Base-by-base conservation (phyloP, 495 filamentous ascomycete genomes). In the Hypoxylon intermedium region DNA sequence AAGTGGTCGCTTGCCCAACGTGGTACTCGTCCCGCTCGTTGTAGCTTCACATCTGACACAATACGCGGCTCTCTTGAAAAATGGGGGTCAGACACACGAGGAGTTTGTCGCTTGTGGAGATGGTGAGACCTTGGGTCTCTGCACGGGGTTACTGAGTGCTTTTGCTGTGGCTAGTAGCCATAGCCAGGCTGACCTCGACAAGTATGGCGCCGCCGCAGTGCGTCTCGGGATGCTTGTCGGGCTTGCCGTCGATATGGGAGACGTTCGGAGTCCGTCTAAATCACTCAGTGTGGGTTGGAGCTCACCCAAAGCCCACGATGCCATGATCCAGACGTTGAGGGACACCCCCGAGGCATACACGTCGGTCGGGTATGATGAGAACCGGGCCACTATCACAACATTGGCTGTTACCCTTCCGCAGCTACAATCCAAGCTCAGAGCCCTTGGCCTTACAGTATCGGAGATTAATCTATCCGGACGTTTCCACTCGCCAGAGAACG, bases 131-230 rank as follows among this genome's bases (percentile, higher is more conserved):
- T 13, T 79, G 1, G 79, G 79, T 9, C 74, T 81, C 34, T 83
- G 78, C 47, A 74, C 72, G 18, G 79, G 78, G 0, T 50, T 81
- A n/a, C 53, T 81, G 16, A 67, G 59, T 43, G 76, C 78, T 3
- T 57, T 73, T 9, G 76, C 74, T 15, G 73, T 78, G 2, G 61
- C 75, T 18, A 56, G 68, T 36, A 58, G 73, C 2, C 38, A 28
- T 1, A 64, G 50, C 31, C 24, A 16, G 7, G 43, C 33, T 0
- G 63, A 76, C 0, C 52, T 82, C n/a, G 44, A 68, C 24, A 55
- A 67, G 13, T 73, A 78, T 52, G 76, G 69, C 0, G 67, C 73
- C 3, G 71, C 70, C 0, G 78, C 77, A 5, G 36, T 80, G 5
- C 72, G 80, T 9, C 48, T 82, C 9, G 63, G 44, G 0, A 52